phyloP scores from a whole-genome alignment of 768 basidiomycete genomes.

The Serendipita sp. region DNA sequence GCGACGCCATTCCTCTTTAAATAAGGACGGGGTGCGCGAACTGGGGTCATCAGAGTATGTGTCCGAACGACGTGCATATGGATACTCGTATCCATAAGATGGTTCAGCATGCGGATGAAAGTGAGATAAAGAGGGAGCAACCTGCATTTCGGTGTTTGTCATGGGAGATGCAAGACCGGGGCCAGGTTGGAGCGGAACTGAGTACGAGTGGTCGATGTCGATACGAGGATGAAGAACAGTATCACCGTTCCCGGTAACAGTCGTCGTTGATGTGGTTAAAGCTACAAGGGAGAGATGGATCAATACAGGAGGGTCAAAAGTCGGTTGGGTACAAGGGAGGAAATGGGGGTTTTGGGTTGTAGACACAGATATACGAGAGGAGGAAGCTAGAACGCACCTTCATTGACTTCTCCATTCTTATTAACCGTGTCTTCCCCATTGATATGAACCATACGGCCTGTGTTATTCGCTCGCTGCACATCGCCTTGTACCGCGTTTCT shows the following conservation, averaged over 20 bases:
- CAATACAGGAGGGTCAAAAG: too few species aligned
- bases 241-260: background rate
- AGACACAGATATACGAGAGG: too few species aligned
- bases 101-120: background rate
- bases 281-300: too few species aligned
- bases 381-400: too few species aligned
- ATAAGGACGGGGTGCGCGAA: background rate
- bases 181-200: background rate
- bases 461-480: too few species aligned
- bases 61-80: background rate
- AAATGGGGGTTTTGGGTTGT: too few species aligned
- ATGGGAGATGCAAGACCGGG: background rate
- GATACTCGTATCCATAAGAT: background rate
- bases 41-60: background rate
- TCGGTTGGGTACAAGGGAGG: too few species aligned
- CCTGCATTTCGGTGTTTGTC: constrained; percentile 1
- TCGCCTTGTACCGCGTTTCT: too few species aligned
- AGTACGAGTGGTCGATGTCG: constrained; percentile 4
- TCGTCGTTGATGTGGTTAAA: background rate
- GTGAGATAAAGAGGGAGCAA: background rate
- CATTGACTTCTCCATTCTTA: too few species aligned
- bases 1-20: background rate
- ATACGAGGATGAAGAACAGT: background rate
- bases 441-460: too few species aligned
- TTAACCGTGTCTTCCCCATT: too few species aligned